Conservation (phyloP, 2,329 filamentous ascomycete species). For the Bertia moriformis region DNA sequence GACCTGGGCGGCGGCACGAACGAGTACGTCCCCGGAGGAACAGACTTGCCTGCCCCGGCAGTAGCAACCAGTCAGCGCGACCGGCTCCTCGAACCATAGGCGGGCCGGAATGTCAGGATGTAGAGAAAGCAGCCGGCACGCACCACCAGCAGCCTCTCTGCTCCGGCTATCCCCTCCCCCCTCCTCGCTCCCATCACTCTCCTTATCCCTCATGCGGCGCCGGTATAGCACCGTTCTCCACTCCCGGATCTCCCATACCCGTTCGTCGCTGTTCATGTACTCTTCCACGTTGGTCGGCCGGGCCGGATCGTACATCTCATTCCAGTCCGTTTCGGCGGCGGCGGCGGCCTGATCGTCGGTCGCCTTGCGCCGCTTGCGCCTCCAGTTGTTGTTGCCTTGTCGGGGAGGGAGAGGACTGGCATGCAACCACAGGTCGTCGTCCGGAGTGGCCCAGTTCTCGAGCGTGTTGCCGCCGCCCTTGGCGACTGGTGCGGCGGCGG, state of each 20-base stretch:
- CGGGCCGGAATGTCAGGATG: too few species aligned
- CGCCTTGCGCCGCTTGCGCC: slow-evolving; percentile 65
- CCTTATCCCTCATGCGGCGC: slow-evolving; percentile 37
- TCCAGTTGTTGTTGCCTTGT: slow-evolving; percentile 59
- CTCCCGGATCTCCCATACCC: slow-evolving; percentile 63
- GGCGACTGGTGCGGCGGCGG: slow-evolving; percentile 13
- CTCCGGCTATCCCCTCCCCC: slow-evolving; percentile 24
- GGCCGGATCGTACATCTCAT: slow-evolving; percentile 77
- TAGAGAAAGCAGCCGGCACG: slow-evolving; percentile 21
- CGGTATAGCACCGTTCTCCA: slow-evolving; percentile 75
- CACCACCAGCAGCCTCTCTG: slow-evolving; percentile 11
- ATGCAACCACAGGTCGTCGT: slow-evolving; percentile 72
- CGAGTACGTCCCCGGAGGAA: not conserved
- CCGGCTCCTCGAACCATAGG: too few species aligned
- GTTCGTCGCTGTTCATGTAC: slow-evolving; percentile 72
- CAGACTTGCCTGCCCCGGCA: not conserved
- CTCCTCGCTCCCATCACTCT: slow-evolving; percentile 23
- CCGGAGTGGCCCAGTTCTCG: slow-evolving; percentile 65
- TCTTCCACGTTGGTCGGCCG: slow-evolving; percentile 73
- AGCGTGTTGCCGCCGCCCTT: slow-evolving; percentile 42
- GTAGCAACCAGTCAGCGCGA: too few species aligned
- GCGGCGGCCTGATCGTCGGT: slow-evolving; percentile 45
- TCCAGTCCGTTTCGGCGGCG: slow-evolving; percentile 61
- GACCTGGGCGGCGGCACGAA: not conserved
- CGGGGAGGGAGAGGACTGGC: too few species aligned